Evolutionary conservation across 2,329 filamentous ascomycete species (phyloP).

Genomic region (Achaetomium macrosporum): DNA sequence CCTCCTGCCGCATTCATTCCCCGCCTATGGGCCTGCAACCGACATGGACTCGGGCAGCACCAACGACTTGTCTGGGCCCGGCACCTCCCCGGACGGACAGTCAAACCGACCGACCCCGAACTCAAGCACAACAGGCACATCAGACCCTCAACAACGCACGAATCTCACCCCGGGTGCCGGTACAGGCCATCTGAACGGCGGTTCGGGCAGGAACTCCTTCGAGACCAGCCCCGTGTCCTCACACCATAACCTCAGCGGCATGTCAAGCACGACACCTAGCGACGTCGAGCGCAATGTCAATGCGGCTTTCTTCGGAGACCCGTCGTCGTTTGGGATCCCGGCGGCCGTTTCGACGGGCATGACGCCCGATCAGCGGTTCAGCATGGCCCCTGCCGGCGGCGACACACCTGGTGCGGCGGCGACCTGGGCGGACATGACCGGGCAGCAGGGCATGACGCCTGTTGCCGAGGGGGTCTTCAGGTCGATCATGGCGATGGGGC

Average conservation of each 20-base stretch:
- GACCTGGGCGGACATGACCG: slow-evolving; percentile 40
- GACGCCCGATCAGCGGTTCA: slow-evolving; percentile 32
- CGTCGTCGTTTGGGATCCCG: slow-evolving; percentile 33
- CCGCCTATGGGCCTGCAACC: slow-evolving; percentile 34
- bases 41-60: slow-evolving; percentile 40
- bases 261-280: slow-evolving; percentile 26
- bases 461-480: slow-evolving; percentile 53
- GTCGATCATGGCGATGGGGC: slow-evolving; percentile 52
- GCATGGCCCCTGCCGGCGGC: slow-evolving; percentile 27
- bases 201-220: slow-evolving; percentile 43
- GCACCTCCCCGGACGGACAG: slow-evolving; percentile 42
- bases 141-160: slow-evolving; percentile 34
- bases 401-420: slow-evolving; percentile 1
- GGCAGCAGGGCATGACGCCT: slow-evolving; percentile 45
- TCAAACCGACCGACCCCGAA: slow-evolving; percentile 56
- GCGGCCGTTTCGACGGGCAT: slow-evolving; percentile 25
- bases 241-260: slow-evolving; percentile 36
- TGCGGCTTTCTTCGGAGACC: slow-evolving; percentile 35
- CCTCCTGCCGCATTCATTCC: slow-evolving; percentile 12
- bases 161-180: slow-evolving; percentile 11
- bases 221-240: slow-evolving; percentile 46
- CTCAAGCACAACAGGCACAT: slow-evolving; percentile 41
- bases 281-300: slow-evolving; percentile 34
- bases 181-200: slow-evolving; percentile 28
- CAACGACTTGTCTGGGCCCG: slow-evolving; percentile 40